Base-by-base conservation (phyloP, 192 early-diverging fungal species). In the Haplosporangium gracile region DNA sequence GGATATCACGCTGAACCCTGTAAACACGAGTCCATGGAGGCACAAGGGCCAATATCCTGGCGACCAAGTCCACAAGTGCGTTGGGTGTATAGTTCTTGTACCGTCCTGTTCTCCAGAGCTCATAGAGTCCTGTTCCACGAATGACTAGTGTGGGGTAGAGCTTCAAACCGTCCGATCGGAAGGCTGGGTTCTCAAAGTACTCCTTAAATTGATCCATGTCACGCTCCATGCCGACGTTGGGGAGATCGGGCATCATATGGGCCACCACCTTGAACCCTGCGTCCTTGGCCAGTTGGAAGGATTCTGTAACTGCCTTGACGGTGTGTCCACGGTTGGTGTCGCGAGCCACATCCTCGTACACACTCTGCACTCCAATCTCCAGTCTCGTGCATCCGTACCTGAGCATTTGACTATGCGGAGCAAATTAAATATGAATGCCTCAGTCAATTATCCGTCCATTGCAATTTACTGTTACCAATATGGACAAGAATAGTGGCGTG, bases 191-290 rank as follows among this genome's bases (percentile, higher is more conserved):
- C 87, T 99, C 99, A 94, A 99, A 99, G 80, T 94, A 95, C 85
- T 96, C 96, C 80, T 98, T 98, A 88, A 99, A 99, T 89, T 99
- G 99, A 76, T 99, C 99, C 72, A 99, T 93, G 79, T 99, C 99
- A 42, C 99, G 94, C 88, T 99, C 98, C 97, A 99, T 99, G 24
- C 98, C 98, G 16, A 99, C 98, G 81, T 99, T 99, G 4, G 99
- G 98, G 74, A 99, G 90, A 91, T 99, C 98, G 15, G 99, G 99
- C 99, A 99, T 99, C 99, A 99, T 99, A 78, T 99, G 99, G 22
- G 98, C 94, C 15, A 99, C 99, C 0, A 99, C 95, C 85, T 99
- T 99, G 92, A 97, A 99, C 16, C 99, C 99, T 26, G 97, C 96
- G 80, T 99, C 99, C 88, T 99, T 99, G 76, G 96, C 96, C 71